Percentiles rank a stretch among this genome's conserved stretches.
phyloP scores from a whole-genome alignment of 169 alveolate species.

The Besnoitia besnoiti region DNA sequence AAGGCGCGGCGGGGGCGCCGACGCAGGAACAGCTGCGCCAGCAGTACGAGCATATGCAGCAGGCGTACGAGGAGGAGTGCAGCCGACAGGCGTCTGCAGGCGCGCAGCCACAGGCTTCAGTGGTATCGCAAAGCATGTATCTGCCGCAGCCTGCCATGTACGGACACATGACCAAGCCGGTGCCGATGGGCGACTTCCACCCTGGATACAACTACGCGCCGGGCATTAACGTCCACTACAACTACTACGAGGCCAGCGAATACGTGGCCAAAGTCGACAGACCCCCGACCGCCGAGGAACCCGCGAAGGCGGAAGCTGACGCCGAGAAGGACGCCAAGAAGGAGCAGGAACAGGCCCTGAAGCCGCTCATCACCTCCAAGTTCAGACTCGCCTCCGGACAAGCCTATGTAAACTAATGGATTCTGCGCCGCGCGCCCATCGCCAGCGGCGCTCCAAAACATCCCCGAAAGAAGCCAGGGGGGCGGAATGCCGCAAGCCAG shows the following conservation, averaged over 20 bases:
- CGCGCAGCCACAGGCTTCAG: background rate
- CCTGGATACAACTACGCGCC: constrained; percentile 47
- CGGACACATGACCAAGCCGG: constrained; percentile 7
- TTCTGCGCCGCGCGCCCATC: no score
- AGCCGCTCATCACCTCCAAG: constrained; percentile 27
- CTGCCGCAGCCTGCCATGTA: constrained; percentile 37
- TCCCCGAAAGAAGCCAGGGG: no score
- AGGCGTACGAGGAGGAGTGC: background rate
- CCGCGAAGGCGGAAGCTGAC: background rate
- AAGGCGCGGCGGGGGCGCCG: background rate
- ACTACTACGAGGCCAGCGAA: constrained; percentile 35
- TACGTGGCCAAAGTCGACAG: background rate
- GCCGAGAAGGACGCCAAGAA: background rate
- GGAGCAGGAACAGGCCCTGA: background rate
- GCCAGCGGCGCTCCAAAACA: no score
- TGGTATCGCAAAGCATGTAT: background rate
- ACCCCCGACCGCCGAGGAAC: background rate
- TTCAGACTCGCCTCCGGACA: constrained; percentile 10
- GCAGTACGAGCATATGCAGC: background rate
- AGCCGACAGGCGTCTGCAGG: background rate
- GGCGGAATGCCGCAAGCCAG: no score
- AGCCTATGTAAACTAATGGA: background rate
- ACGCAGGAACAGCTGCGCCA: background rate
- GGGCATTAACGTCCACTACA: constrained; percentile 34
- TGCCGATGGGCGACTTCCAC: constrained; percentile 15